A percentile compares a stretch with the other conserved stretches of the same genome.
Conservation (phyloP, 352 stramenopile species). For the Phytophthora pistaciae region DNA sequence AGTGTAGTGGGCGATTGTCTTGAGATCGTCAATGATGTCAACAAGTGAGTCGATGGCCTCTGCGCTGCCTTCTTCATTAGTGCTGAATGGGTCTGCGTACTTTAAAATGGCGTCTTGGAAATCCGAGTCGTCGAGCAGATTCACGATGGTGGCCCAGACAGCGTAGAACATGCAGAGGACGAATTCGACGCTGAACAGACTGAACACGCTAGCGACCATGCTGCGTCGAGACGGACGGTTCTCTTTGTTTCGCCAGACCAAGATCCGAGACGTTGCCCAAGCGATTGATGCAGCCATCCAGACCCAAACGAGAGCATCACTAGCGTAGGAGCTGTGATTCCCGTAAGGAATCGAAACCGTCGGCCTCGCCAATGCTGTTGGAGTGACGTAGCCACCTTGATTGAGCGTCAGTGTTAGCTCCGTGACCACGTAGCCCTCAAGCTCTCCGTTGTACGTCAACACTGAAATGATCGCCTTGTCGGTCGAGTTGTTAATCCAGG, state of each 20-base stretch:
- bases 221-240: conserved; percentile 7
- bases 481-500: conserved; percentile 44
- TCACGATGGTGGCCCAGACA: conserved; percentile 48
- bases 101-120: conserved; percentile 44
- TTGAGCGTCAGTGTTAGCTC: conserved; percentile 41
- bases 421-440: conserved; percentile 45
- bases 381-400: conserved; percentile 40
- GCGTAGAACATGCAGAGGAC: conserved; percentile 44
- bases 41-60: conserved; percentile 34
- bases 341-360: conserved; percentile 38
- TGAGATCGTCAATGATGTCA: conserved; percentile 41
- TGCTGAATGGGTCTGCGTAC: conserved; percentile 12
- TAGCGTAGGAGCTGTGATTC: conserved; percentile 16
- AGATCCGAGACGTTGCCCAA: conserved; percentile 12
- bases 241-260: conserved; percentile 17
- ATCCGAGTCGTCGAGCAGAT: conserved; percentile 26
- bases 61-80: conserved; percentile 6
- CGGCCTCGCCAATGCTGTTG: conserved; percentile 24
- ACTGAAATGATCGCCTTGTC: conserved; percentile 42
- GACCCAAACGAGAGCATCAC: conserved; percentile 26
- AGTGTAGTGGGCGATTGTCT: conserved; percentile 41
- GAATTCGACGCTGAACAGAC: conserved; percentile 22
- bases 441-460: conserved; percentile 56
- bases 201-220: conserved; percentile 8
- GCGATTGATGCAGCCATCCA: conserved; percentile 7